Percentiles rank a stretch among this genome's conserved stretches.
Evolutionary conservation across 1,284 basidiomycete species (phyloP).

Genomic region (Thelephora terrestris): DNA sequence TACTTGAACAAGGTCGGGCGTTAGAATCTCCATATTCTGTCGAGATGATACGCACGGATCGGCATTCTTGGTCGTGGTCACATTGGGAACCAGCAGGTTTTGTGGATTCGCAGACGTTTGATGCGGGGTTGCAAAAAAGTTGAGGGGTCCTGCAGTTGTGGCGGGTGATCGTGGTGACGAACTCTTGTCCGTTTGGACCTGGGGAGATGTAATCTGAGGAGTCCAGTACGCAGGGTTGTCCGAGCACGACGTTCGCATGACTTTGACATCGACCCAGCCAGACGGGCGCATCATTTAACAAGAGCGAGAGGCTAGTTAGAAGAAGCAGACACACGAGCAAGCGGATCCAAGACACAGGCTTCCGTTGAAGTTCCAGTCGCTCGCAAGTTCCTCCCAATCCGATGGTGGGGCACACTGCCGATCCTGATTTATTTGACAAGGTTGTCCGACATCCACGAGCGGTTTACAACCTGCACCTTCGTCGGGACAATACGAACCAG

Average conservation of each 20-base stretch:
- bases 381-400: constrained; percentile 31
- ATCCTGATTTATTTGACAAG: constrained; percentile 64
- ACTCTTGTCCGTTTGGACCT: constrained; percentile 31
- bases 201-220: constrained; percentile 50
- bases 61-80: constrained; percentile 47
- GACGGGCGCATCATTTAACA: not conserved
- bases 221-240: constrained; percentile 48
- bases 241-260: constrained; percentile 46
- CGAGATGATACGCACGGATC: constrained; percentile 24
- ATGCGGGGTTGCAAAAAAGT: constrained; percentile 46
- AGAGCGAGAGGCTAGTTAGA: not conserved
- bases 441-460: constrained; percentile 33
- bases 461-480: constrained; percentile 54
- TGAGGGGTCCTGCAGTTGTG: constrained; percentile 48
- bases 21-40: not conserved
- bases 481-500: constrained; percentile 60
- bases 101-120: constrained; percentile 35
- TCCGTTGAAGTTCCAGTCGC: constrained; percentile 39
- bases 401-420: constrained; percentile 51
- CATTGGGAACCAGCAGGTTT: constrained; percentile 38
- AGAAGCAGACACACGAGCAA: constrained; percentile 44
- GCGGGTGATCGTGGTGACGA: constrained; percentile 43
- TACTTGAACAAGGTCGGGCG: constrained; percentile 9
- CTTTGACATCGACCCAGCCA: constrained; percentile 25
- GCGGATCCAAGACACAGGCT: constrained; percentile 49